phyloP scores from a whole-genome alignment of 2,329 filamentous ascomycete genomes.

The Reticulascus tulasneorum region DNA sequence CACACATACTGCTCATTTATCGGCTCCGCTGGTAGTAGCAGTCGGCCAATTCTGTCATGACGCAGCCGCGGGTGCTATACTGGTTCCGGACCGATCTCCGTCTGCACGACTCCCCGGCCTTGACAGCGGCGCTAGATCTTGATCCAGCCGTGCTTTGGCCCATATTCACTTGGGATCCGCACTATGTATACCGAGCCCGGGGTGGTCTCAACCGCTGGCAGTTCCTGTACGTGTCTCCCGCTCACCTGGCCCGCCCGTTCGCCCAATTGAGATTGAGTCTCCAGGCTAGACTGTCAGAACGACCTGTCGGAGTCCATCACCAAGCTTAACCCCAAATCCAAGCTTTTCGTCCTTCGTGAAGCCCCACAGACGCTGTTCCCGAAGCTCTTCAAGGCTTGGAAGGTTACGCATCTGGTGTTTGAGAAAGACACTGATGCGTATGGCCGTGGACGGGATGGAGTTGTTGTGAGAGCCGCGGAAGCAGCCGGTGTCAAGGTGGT shows the following conservation, averaged over 20 bases:
- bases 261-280: neutral
- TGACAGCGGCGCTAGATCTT: conserved; percentile 67
- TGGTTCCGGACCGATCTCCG: conserved; percentile 78
- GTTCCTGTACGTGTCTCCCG: conserved; percentile 50
- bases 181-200: conserved; percentile 70
- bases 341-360: conserved; percentile 69
- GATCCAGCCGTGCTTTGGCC: conserved; percentile 67
- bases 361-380: conserved; percentile 67
- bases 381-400: conserved; percentile 70
- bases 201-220: conserved; percentile 73
- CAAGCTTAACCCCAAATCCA: conserved; percentile 65
- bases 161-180: conserved; percentile 77
- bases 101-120: conserved; percentile 71
- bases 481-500: conserved; percentile 66
- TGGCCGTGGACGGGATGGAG: conserved; percentile 58
- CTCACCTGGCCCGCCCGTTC: neutral
- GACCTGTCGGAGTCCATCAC: conserved; percentile 65
- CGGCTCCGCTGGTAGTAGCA: too few species aligned
- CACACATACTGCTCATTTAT: too few species aligned
- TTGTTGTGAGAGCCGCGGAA: conserved; percentile 55
- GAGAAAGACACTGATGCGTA: conserved; percentile 78
- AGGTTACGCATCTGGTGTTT: conserved; percentile 71
- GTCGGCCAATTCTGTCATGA: too few species aligned
- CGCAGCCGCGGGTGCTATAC: conserved; percentile 54
- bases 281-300: conserved; percentile 66